Evolutionary conservation across 495 filamentous ascomycete genomes (phyloP).

Genomic region (Chaetomium fimeti): DNA sequence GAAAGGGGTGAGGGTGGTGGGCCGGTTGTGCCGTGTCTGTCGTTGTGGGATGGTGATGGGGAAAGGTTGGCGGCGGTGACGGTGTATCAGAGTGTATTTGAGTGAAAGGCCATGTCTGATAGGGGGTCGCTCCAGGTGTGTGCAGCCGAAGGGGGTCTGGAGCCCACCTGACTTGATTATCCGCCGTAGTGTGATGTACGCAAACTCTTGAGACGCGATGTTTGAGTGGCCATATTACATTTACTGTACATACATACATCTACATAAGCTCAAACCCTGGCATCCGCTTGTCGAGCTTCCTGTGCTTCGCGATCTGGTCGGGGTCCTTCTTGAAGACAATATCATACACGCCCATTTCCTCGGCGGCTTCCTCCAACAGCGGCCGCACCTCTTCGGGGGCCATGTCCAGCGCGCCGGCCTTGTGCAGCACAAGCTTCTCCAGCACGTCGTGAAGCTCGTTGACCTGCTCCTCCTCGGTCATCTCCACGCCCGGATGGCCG

Average conservation of each 20-base stretch:
- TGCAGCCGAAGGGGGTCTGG: too few species aligned
- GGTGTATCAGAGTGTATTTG: slow-evolving; percentile 30
- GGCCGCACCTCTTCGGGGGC: slow-evolving; percentile 40
- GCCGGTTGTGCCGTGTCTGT: slow-evolving; percentile 30
- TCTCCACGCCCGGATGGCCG: slow-evolving; percentile 27
- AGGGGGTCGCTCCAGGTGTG: too few species aligned
- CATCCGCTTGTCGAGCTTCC: slow-evolving; percentile 25
- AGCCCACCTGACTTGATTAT: too few species aligned
- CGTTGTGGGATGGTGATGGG: slow-evolving; percentile 30
- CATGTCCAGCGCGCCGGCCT: slow-evolving; percentile 38
- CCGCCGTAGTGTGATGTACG: too few species aligned
- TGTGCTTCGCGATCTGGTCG: slow-evolving; percentile 25
- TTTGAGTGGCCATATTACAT: slow-evolving; percentile 58
- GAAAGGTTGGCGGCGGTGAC: slow-evolving; percentile 23
- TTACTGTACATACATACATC: not conserved
- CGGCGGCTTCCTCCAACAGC: slow-evolving; percentile 46
- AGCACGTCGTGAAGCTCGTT: slow-evolving; percentile 32
- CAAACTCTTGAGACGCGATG: not conserved
- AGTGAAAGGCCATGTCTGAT: slow-evolving; percentile 36
- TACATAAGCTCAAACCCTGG: not conserved
- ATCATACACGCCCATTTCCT: slow-evolving; percentile 56
- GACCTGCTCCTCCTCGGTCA: slow-evolving; percentile 29
- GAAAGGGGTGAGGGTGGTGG: not conserved
- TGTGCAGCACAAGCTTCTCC: slow-evolving; percentile 43
- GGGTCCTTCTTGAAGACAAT: slow-evolving; percentile 29